Base-by-base conservation (phyloP, 169 alveolate species). In the Eimeria necatrix region DNA sequence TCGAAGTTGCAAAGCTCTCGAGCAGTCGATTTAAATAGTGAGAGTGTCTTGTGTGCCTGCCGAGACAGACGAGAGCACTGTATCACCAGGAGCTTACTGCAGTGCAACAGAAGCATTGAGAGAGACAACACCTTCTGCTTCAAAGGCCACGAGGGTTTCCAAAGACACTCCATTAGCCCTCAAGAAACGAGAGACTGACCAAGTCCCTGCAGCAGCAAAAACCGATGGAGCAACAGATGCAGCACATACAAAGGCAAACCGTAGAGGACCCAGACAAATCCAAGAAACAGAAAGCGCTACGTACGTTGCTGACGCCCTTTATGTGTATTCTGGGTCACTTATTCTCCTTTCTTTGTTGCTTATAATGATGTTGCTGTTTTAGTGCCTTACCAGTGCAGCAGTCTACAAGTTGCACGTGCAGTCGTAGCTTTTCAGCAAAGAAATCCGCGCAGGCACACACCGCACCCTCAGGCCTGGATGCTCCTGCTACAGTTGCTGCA, bases 111-210 rank as follows among this genome's bases (percentile, higher is more conserved):
- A 80, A 24, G 89, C 51, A 53, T 80, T 80, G 4, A 80, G 70
- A 24, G 89, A 22, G 70, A 80, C 89, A 48, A 80, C 89, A 3
- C 89, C 89, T 80, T 80, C 89, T 68, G 70, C 64, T 53, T 80
- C 89, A 24, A 80, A 80, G 18, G 89, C 89, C 26, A 80, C 89
- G 4, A 80, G 89, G 20, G 89, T 80, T 68, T 80, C 89, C 22
- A 80, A 68, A 51, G 89, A 80, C 52, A 80, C 89, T 4, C 73
- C 89, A 80, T 80, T 80, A 7, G 89, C 89, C 53, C 89, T 61
- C 89, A 80, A n/a, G 53, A 80, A 80, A 24, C 89, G 89, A n/a
- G 89, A 80, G 53, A 80, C 89, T 4, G 89, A 80, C 89, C 89
- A 80, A 22, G 89, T 80, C 53, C 89, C 89, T 80, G 89, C 64